Evolutionary conservation across 306 rosid species (phyloP), one percentile per base, ranked within the genome.

Genomic region (Quercus suber): DNA sequence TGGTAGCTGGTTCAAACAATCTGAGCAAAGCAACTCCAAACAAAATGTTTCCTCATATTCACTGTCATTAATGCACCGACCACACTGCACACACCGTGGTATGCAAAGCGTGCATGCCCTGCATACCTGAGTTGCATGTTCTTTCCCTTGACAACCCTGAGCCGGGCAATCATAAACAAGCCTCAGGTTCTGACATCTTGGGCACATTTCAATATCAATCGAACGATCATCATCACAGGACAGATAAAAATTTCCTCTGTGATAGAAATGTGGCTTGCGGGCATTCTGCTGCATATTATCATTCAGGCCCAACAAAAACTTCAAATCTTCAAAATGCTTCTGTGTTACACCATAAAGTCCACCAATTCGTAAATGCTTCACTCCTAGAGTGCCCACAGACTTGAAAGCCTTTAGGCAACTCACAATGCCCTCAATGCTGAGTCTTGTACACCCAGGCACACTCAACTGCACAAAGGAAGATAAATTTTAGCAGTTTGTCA

Each of bases 11-110:
- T 82, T 80, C 69, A 84, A 84, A 78, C 97, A 94, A 79, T 72
- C 83, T 52, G 89, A 89, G 80, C 98, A 94, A 73, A 90, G 94
- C 69, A 79, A 78, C 63, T 94, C 97, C 87, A 94, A 77, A 80
- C 94, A 86, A 76, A 94, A 92, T 37, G 97, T 94, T 82, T 94
- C 98, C 86, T 92, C 97, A 74, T 87, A 94, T 71, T 92, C 98
- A 59, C 84, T 83, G 74, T 91, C 97, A 67, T 81, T 86, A 82
- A 92, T 85, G 83, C 98, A 94, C 76, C 86, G 79, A 31, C 98
- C 97, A 81, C 98, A 94, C 78, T 89, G 88, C 55, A 80, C 86
- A 81, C 98, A 94, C 33, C 98, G 94, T 2, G 85, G 61, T 76
- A 89, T 92, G 84, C 98, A 94, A 49, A 92, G 88, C 0, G 87